phyloP scores from a whole-genome alignment of 495 filamentous ascomycete genomes.

The Annulohypoxylon moriforme region DNA sequence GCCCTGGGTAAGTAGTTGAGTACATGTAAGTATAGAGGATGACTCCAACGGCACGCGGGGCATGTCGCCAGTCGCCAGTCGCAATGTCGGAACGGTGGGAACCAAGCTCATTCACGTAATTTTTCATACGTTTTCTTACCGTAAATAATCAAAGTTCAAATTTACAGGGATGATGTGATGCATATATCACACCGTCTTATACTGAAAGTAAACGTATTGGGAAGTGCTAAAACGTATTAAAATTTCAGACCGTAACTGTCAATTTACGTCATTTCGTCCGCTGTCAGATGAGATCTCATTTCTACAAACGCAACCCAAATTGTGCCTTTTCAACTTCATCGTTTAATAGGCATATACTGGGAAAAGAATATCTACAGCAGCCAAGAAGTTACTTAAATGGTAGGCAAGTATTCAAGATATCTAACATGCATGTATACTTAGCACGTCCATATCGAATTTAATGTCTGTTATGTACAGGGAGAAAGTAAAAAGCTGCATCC shows the following conservation, averaged over 20 bases:
- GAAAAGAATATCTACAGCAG: neutral
- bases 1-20: no score
- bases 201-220: neutral
- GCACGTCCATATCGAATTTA: neutral
- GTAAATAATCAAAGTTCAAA: neutral
- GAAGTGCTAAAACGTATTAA: neutral
- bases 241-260: neutral
- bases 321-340: neutral
- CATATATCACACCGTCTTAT: neutral
- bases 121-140: neutral
- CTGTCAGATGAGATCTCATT: no score
- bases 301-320: no score
- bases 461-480: neutral
- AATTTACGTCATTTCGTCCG: conserved; percentile 7
- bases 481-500: neutral
- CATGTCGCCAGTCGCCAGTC: conserved; percentile 8
- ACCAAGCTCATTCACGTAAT: neutral
- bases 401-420: neutral
- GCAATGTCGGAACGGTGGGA: neutral
- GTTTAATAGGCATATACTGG: neutral
- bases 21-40: neutral
- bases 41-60: conserved; percentile 13
- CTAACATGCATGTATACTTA: neutral
- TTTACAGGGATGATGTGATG: neutral
- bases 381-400: neutral